phyloP scores from a whole-genome alignment of 106 monocot species.

The Acorus calamus region DNA sequence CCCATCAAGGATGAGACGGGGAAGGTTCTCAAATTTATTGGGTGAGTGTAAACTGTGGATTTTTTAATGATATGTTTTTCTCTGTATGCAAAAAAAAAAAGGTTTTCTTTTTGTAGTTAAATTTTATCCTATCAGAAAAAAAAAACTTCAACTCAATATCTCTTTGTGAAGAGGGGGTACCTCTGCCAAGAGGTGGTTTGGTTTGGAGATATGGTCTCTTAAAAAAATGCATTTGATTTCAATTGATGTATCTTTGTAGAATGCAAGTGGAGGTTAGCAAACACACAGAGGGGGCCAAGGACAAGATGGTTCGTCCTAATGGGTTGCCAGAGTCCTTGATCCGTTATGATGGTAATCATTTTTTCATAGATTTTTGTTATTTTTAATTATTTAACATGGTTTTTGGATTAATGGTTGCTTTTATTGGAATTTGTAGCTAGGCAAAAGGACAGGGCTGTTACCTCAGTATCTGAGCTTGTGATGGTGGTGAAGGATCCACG shows the following conservation, averaged over 20 bases:
- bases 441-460: conserved; percentile 72
- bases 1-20: conserved; percentile 95
- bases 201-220: no score
- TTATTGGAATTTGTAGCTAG: conserved; percentile 37
- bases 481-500: conserved; percentile 67
- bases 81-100: no score
- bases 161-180: no score
- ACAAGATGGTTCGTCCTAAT: conserved; percentile 73
- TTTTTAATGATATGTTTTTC: background rate
- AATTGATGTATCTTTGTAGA: conserved; percentile 16
- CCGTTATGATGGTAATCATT: conserved; percentile 66
- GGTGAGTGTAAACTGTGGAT: conserved; percentile 33
- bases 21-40: conserved; percentile 81
- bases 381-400: no score
- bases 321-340: conserved; percentile 96
- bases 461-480: conserved; percentile 79
- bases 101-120: no score
- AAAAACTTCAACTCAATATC: no score
- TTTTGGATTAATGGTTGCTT: no score
- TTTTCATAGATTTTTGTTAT: no score
- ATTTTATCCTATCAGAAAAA: no score
- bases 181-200: no score
- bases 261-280: conserved; percentile 99
- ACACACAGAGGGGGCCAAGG: conserved; percentile 85
- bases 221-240: no score